Conservation (phyloP, 139 green algal genomes). For the Coccomyxa sp. region DNA sequence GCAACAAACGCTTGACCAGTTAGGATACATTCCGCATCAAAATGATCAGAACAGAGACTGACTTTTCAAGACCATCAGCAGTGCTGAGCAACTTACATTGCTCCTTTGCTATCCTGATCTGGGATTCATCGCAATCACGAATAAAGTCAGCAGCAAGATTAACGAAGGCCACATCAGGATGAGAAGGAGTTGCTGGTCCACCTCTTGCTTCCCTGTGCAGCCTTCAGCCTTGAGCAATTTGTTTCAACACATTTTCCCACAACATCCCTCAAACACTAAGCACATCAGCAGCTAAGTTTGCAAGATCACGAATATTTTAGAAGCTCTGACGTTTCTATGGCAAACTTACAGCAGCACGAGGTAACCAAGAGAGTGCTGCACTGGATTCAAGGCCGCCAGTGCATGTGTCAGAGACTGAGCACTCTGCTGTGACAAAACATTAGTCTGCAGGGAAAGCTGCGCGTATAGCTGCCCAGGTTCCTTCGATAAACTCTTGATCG, state of each 20-base stretch:
- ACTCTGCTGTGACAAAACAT: not conserved
- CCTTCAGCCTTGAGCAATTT: not conserved
- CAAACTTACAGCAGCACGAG: constrained; percentile 59
- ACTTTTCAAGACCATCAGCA: not conserved
- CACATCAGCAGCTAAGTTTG: not conserved
- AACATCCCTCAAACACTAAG: not conserved
- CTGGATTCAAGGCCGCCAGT: constrained; percentile 32
- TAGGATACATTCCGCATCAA: not conserved
- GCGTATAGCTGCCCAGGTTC: too few relatives aligned
- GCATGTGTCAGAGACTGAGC: not conserved
- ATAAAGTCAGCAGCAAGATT: constrained; percentile 42
- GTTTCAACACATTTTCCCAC: too few relatives aligned
- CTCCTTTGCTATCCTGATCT: constrained; percentile 54
- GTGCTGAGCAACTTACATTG: constrained; percentile 43
- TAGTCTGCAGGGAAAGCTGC: too few relatives aligned
- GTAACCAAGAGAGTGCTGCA: constrained; percentile 56
- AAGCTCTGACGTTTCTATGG: not conserved
- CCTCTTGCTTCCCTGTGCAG: not conserved
- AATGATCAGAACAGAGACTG: not conserved
- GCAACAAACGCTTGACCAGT: not conserved
- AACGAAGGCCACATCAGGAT: constrained; percentile 35
- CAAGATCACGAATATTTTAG: not conserved
- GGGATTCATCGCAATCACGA: constrained; percentile 31
- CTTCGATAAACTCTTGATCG: too few relatives aligned
- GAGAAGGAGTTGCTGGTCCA: not conserved